Conservation (phyloP, 169 alveolate species). For the Eimeria necatrix region DNA sequence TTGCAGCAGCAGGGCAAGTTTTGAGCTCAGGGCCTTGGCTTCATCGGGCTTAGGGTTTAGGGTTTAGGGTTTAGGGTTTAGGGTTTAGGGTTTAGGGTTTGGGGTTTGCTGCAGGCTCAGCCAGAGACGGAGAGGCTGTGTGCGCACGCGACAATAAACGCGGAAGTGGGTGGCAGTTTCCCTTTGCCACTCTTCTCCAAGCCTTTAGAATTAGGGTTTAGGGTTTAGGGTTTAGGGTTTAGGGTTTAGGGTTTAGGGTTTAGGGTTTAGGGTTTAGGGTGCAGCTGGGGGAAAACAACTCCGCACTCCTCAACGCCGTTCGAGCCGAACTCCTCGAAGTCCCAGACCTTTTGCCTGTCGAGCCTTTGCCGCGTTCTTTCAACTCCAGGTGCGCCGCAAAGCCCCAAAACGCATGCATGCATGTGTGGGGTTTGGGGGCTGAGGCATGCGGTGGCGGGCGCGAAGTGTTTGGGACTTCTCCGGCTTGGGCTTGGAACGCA, state of each 20-base stretch:
- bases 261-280: not conserved
- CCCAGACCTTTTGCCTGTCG: conserved; percentile 77
- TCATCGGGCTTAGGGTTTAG: not conserved
- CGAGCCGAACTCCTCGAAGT: conserved; percentile 77
- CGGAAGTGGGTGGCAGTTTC: conserved; percentile 16
- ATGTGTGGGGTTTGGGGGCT: not conserved
- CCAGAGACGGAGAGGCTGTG: conserved; percentile 63
- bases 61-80: conserved; percentile 34
- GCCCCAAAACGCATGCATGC: not conserved
- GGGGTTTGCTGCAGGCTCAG: conserved; percentile 7
- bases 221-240: not conserved
- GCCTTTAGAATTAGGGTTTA: no score
- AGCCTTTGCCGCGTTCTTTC: conserved; percentile 58
- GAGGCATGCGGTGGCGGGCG: not conserved
- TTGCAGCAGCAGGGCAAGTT: no score
- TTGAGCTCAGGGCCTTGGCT: not conserved
- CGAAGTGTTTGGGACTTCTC: not conserved
- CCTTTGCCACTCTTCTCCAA: not conserved
- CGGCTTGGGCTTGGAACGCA: not conserved
- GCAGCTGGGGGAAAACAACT: conserved; percentile 73
- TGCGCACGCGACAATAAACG: conserved; percentile 75
- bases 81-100: not conserved
- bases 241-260: not conserved
- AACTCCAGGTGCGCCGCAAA: conserved; percentile 13
- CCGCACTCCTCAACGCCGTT: conserved; percentile 47